Conservation (phyloP, 768 basidiomycete genomes). For the Tylopilus balloui region DNA sequence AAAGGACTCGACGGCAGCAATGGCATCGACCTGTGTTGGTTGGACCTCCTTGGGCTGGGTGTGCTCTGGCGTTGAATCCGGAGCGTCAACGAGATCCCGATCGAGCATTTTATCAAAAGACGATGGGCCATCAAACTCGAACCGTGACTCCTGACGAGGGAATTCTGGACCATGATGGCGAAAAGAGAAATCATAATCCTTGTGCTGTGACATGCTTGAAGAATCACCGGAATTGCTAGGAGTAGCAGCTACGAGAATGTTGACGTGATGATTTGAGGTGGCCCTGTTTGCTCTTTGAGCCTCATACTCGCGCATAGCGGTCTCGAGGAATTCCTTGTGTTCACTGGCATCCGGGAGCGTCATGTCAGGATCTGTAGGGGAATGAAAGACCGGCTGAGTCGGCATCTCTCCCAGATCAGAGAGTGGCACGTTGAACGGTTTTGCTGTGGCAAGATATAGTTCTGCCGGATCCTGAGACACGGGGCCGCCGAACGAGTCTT, state of each 20-base stretch:
- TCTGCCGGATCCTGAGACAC: constrained; percentile 46
- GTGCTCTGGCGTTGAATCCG: constrained; percentile 23
- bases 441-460: constrained; percentile 41
- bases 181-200: constrained; percentile 9
- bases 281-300: constrained; percentile 15
- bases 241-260: constrained; percentile 49
- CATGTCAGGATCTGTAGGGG: constrained; percentile 40
- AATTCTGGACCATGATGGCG: constrained; percentile 9
- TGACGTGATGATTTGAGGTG: constrained; percentile 10
- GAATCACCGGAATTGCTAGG: constrained; percentile 41
- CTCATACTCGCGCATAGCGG: constrained; percentile 26
- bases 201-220: constrained; percentile 13
- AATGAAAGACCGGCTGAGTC: constrained; percentile 24
- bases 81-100: constrained; percentile 27
- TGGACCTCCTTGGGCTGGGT: constrained; percentile 9
- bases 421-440: constrained; percentile 54
- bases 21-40: constrained; percentile 2
- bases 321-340: constrained; percentile 21
- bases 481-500: constrained; percentile 61
- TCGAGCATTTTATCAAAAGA: constrained; percentile 38
- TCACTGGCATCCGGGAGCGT: constrained; percentile 49
- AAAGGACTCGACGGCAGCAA: constrained; percentile 4
- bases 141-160: constrained; percentile 26
- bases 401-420: constrained; percentile 45
- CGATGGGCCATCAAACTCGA: constrained; percentile 39